phyloP scores from a whole-genome alignment of 2,329 filamentous ascomycete species.

The Fusarium bactridioides region DNA sequence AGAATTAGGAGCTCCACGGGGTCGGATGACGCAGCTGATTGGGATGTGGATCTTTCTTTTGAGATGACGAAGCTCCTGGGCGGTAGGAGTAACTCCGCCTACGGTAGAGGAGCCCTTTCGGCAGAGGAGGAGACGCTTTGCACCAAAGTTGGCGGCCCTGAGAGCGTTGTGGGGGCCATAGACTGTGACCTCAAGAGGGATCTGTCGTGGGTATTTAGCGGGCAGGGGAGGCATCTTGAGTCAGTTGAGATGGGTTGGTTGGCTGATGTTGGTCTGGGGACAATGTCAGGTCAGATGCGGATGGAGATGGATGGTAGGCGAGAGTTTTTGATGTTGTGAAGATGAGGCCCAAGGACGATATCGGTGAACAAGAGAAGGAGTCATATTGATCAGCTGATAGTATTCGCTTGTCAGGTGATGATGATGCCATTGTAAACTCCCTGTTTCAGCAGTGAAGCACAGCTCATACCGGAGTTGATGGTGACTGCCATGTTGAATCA shows the following conservation, averaged over 20 bases:
- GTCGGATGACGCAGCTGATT: conserved; percentile 64
- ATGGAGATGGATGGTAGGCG: background rate
- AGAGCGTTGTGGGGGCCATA: conserved; percentile 56
- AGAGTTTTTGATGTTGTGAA: background rate
- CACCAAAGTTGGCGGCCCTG: conserved; percentile 53
- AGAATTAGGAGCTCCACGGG: conserved; percentile 43
- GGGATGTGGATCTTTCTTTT: conserved; percentile 46
- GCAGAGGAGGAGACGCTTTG: conserved; percentile 63
- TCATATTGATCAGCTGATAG: background rate
- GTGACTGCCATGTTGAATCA: conserved; percentile 2
- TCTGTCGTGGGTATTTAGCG: conserved; percentile 4
- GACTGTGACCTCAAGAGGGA: conserved; percentile 61
- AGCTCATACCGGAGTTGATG: background rate
- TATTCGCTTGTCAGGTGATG: background rate
- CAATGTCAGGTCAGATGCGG: background rate
- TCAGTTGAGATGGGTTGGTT: background rate
- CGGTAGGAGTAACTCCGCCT: conserved; percentile 61
- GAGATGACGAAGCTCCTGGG: conserved; percentile 49
- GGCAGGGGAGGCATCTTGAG: conserved; percentile 6
- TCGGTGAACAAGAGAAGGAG: background rate
- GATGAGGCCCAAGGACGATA: background rate
- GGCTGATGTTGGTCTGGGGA: background rate
- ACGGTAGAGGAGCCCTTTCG: conserved; percentile 56
- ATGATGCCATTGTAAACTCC: background rate
- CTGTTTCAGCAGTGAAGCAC: background rate